Evolutionary conservation across 371 early-diverging fungal species (phyloP).

Genomic region (Zychaea mexicana): DNA sequence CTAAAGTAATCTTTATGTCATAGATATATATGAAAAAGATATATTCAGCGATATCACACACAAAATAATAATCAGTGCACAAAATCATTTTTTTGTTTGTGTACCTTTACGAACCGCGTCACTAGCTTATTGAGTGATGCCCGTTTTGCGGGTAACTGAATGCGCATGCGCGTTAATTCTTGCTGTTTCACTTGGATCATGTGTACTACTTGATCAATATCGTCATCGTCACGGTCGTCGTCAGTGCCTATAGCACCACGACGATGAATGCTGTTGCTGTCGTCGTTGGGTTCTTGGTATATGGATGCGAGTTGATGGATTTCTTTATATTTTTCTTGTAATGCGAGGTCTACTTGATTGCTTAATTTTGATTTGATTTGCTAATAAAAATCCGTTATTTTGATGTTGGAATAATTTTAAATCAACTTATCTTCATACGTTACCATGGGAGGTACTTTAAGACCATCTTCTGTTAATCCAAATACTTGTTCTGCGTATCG

Average conservation of each 20-base stretch:
- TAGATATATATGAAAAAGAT: too few species aligned
- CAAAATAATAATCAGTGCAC: neutral
- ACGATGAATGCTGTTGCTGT: neutral
- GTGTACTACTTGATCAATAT: neutral
- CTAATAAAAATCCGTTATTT: neutral
- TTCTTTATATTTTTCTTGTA: constrained; percentile 12
- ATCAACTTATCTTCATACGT: neutral
- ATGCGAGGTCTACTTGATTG: constrained; percentile 3
- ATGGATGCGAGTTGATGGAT: neutral
- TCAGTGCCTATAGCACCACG: neutral
- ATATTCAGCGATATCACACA: too few species aligned
- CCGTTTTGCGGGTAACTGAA: neutral
- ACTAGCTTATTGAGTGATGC: neutral
- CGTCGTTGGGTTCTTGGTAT: neutral
- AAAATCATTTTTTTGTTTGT: neutral
- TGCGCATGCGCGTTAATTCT: neutral
- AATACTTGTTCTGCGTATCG: neutral
- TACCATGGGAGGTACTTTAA: neutral
- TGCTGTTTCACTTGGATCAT: constrained; percentile 1
- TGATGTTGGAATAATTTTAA: neutral
- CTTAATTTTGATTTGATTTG: neutral
- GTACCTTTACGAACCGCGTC: constrained; percentile 11
- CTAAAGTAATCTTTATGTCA: constrained; percentile 1
- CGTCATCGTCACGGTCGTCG: neutral
- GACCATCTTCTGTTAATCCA: neutral